Evolutionary conservation across 768 basidiomycete genomes (phyloP).

Genomic region (Lyophyllum atratum): DNA sequence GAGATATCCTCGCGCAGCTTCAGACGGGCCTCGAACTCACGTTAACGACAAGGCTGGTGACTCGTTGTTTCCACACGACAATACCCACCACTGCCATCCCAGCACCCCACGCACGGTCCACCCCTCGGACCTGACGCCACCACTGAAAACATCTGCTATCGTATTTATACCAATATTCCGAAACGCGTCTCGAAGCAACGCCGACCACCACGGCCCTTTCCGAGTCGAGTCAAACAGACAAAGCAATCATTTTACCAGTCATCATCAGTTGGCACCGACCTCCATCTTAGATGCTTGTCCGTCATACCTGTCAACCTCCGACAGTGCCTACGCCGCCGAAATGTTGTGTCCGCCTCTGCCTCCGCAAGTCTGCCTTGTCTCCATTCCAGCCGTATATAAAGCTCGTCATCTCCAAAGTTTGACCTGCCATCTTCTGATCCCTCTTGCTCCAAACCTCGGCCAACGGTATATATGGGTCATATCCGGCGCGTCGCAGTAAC

Average conservation of each 20-base stretch:
- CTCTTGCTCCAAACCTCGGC: not conserved
- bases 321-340: not conserved
- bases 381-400: not conserved
- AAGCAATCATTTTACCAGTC: conserved; percentile 4
- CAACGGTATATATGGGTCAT: too few relatives aligned
- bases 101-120: conserved; percentile 15
- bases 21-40: not conserved
- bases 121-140: conserved; percentile 9
- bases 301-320: conserved; percentile 3
- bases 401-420: not conserved
- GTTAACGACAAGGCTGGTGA: conserved; percentile 1
- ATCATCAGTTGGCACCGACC: conserved; percentile 1
- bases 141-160: too few relatives aligned
- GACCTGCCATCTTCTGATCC: not conserved
- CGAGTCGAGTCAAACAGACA: conserved; percentile 8
- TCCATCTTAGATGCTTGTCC: not conserved
- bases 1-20: not conserved
- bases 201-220: conserved; percentile 13
- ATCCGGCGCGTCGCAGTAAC: not conserved
- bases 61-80: not conserved
- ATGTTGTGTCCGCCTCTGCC: not conserved
- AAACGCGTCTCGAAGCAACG: conserved; percentile 10
- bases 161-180: conserved; percentile 13
- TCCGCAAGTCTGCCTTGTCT: not conserved
- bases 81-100: not conserved